These are phyloP conservation scores for Rachicladosporium sp. DNA, from an alignment of 2,329 filamentous ascomycete genomes.

Conservation along the genomic window DNA sequence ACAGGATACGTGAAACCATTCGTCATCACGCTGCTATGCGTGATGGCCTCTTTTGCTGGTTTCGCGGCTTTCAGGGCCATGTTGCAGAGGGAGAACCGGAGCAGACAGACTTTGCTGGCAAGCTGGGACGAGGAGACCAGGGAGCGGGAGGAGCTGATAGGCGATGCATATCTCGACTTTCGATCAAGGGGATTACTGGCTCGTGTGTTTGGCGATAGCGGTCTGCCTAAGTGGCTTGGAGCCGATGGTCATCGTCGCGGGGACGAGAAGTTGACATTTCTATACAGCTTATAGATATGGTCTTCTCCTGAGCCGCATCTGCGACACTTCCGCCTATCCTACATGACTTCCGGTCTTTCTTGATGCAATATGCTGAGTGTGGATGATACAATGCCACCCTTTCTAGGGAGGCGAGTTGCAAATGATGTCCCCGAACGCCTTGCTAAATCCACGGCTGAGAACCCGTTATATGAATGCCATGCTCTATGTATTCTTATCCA, in stretches of 20 bases:
- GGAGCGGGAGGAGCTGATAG: slow-evolving; percentile 24
- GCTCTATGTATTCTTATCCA: slow-evolving; percentile 53
- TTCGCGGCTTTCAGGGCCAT: slow-evolving; percentile 28
- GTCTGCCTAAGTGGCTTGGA: slow-evolving; percentile 12
- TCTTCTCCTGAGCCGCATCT: no score
- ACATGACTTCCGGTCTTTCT: no score
- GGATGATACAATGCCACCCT: no score
- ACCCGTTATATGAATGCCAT: background rate
- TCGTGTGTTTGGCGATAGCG: no score
- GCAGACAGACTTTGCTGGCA: slow-evolving; percentile 17
- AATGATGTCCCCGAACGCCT: slow-evolving; percentile 1
- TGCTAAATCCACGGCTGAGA: slow-evolving; percentile 4
- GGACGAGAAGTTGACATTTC: slow-evolving; percentile 36
- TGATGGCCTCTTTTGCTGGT: slow-evolving; percentile 27
- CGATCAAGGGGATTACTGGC: no score
- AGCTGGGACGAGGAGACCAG: slow-evolving; percentile 26
- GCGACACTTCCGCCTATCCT: no score
- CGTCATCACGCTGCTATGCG: slow-evolving; percentile 29
- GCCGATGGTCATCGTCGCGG: slow-evolving; percentile 26
- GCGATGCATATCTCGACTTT: slow-evolving; percentile 14
- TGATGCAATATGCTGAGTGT: no score
- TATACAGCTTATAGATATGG: slow-evolving; percentile 24
- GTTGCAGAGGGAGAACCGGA: slow-evolving; percentile 27
- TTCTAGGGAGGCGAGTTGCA: no score
- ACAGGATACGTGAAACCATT: slow-evolving; percentile 32